Evolutionary conservation across 352 stramenopile genomes (phyloP).

Genomic region (Plasmopara muralis): DNA sequence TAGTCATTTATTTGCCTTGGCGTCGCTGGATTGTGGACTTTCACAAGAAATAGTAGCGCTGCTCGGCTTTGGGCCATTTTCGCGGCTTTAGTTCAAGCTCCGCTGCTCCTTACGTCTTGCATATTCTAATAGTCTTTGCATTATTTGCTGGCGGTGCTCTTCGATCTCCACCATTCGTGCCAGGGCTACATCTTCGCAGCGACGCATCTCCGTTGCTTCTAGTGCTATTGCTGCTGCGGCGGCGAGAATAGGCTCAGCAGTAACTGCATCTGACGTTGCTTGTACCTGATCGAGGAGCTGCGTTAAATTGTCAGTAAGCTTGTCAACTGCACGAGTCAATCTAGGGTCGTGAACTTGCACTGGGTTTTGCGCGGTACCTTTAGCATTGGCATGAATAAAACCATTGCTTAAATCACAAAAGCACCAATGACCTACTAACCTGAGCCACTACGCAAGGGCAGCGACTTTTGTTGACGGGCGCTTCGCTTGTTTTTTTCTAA

Average conservation of each 20-base stretch:
- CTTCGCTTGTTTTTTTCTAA: slow-evolving; percentile 19
- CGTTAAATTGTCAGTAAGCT: slow-evolving; percentile 43
- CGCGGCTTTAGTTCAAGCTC: slow-evolving; percentile 5
- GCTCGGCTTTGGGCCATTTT: not conserved
- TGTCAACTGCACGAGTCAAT: slow-evolving; percentile 54
- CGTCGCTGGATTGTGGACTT: not conserved
- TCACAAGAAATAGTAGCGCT: not conserved
- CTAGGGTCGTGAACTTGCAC: slow-evolving; percentile 51
- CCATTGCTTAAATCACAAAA: not conserved
- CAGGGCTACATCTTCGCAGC: slow-evolving; percentile 37
- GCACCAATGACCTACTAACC: slow-evolving; percentile 3
- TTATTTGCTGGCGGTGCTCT: slow-evolving; percentile 53
- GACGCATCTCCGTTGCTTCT: slow-evolving; percentile 44
- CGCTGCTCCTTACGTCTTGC: slow-evolving; percentile 46
- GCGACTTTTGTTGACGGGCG: slow-evolving; percentile 5
- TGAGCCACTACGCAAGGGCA: not conserved
- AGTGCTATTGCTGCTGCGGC: slow-evolving; percentile 31
- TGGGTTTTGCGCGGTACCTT: slow-evolving; percentile 9
- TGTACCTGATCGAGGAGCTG: slow-evolving; percentile 27
- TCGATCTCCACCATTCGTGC: slow-evolving; percentile 50
- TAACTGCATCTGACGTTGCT: slow-evolving; percentile 17
- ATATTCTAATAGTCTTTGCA: slow-evolving; percentile 53
- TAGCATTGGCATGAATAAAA: not conserved
- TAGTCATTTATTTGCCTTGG: slow-evolving; percentile 4
- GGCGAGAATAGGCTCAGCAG: slow-evolving; percentile 21